phyloP scores from a whole-genome alignment of 164 flowering plant genomes.

The Cinnamomum chago region DNA sequence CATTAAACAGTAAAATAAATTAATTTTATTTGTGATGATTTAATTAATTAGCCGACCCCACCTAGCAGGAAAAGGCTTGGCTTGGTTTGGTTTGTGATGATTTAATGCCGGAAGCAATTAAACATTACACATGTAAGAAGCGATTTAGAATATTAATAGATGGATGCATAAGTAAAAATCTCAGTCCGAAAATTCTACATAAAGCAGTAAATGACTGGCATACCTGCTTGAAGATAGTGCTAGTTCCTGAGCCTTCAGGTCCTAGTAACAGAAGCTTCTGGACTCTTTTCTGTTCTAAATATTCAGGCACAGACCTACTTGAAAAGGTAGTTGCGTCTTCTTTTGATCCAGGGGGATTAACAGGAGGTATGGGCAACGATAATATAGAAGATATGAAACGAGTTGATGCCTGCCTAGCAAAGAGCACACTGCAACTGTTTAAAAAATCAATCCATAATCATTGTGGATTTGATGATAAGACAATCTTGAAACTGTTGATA shows the following conservation, averaged over 20 bases:
- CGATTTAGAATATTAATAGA: background rate
- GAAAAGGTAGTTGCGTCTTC: conserved; percentile 23
- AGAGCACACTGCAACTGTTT: conserved; percentile 17
- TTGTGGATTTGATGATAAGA: conserved; percentile 1
- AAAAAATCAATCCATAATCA: conserved; percentile 14
- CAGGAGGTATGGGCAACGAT: conserved; percentile 34
- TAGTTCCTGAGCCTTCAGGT: conserved; percentile 33
- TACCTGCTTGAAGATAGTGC: conserved; percentile 45
- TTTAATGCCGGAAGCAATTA: background rate
- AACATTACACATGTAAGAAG: background rate
- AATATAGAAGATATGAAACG: conserved; percentile 34
- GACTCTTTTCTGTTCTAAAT: conserved; percentile 25
- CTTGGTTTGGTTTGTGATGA: no score
- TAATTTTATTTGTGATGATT: background rate
- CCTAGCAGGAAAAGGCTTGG: no score
- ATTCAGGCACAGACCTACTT: conserved; percentile 27
- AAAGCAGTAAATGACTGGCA: background rate
- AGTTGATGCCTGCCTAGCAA: conserved; percentile 36
- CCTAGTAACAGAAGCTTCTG: conserved; percentile 35
- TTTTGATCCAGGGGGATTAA: conserved; percentile 7
- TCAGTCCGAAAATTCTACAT: background rate
- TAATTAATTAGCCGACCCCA: no score
- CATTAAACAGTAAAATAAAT: background rate
- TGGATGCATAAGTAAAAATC: background rate
- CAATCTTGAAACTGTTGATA: background rate